These are phyloP conservation scores for Nemania abortiva DNA, from an alignment of 2,329 filamentous ascomycete genomes.

Conservation along the genomic window DNA sequence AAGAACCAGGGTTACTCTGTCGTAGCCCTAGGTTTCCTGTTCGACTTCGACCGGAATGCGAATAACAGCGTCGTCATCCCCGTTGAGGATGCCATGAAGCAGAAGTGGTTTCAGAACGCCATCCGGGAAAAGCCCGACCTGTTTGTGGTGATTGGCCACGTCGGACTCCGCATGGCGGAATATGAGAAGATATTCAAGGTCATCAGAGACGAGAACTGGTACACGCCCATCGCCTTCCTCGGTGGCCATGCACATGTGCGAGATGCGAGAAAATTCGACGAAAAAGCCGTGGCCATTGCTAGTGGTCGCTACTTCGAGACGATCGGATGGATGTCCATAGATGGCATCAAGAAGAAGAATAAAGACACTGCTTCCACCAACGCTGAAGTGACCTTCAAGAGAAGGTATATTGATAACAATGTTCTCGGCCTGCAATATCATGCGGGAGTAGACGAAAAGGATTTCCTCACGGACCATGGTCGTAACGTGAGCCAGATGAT, in stretches of 20 bases:
- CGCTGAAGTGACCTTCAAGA: conserved; percentile 70
- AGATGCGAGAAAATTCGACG: conserved; percentile 84
- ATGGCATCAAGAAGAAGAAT: conserved; percentile 65
- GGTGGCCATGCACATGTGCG: conserved; percentile 92
- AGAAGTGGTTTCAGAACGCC: conserved; percentile 89
- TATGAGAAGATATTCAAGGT: conserved; percentile 81
- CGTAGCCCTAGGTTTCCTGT: conserved; percentile 92
- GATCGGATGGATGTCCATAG: conserved; percentile 90
- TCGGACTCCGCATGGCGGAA: conserved; percentile 84
- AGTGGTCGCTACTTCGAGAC: conserved; percentile 96
- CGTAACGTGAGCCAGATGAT: conserved; percentile 79
- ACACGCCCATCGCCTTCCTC: conserved; percentile 90
- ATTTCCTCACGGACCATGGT: conserved; percentile 82
- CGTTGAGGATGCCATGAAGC: conserved; percentile 82
- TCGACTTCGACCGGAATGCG: conserved; percentile 90
- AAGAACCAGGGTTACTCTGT: conserved; percentile 88
- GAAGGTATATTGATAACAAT: conserved; percentile 95
- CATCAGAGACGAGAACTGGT: conserved; percentile 80
- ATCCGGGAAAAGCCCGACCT: conserved; percentile 88
- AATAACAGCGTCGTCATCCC: conserved; percentile 89
- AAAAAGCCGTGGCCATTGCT: conserved; percentile 81
- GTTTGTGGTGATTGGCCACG: conserved; percentile 88
- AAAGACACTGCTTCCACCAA: conserved; percentile 49
- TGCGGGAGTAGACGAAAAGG: conserved; percentile 75
- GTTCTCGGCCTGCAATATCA: conserved; percentile 86